Conservation (phyloP, 306 rosid species). For the Sechiopsis laciniata region DNA sequence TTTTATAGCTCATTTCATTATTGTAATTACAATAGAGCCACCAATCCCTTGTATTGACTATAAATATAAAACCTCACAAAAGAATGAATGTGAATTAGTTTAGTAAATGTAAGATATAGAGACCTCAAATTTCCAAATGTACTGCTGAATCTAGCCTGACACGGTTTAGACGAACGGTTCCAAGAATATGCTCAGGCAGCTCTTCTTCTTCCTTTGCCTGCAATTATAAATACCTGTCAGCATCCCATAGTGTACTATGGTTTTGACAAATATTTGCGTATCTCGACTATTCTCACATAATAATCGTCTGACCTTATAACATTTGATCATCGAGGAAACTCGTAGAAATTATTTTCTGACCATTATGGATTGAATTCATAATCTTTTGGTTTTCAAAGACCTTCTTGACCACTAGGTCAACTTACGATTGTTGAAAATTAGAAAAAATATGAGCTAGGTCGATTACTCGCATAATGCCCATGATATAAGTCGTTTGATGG, state of each 20-base stretch:
- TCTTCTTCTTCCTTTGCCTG: constrained; percentile 78
- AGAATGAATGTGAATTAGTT: neutral
- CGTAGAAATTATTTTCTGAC: too few relatives aligned
- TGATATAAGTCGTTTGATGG: neutral
- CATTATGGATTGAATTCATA: too few relatives aligned
- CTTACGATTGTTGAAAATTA: neutral
- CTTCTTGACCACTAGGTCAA: too few relatives aligned
- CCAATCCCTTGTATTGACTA: neutral
- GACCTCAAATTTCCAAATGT: constrained; percentile 39
- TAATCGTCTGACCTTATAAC: too few relatives aligned
- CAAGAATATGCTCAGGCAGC: constrained; percentile 85
- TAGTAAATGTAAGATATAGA: constrained; percentile 5
- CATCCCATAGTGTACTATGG: neutral
- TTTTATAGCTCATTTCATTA: neutral
- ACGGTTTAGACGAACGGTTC: constrained; percentile 73
- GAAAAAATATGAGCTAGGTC: neutral
- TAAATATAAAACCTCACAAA: neutral
- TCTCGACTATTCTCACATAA: too few relatives aligned
- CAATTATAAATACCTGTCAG: constrained; percentile 8
- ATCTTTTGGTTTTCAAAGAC: too few relatives aligned
- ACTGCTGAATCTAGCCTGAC: constrained; percentile 59
- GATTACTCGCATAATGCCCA: neutral
- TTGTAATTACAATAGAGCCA: neutral
- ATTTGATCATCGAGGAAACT: too few relatives aligned
- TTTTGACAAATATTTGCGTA: neutral